Evolutionary conservation across 768 basidiomycete species (phyloP).

Genomic region (Agaricus sinodeliciosus): DNA sequence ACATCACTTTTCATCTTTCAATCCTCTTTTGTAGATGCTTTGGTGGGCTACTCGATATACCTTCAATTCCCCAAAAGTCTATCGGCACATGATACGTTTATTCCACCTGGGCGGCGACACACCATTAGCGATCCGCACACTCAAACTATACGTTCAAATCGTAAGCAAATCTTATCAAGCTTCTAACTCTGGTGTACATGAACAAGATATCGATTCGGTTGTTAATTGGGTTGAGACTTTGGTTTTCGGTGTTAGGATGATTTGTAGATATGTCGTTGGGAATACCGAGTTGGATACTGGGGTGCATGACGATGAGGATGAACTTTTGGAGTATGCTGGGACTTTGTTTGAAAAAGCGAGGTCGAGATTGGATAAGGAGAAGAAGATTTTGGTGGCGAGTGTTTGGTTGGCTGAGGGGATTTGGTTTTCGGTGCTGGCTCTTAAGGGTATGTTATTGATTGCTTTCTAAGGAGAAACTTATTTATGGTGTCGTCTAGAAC

Average conservation of each 20-base stretch:
- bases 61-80: constrained; percentile 83
- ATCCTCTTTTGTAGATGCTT: constrained; percentile 45
- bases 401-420: constrained; percentile 69
- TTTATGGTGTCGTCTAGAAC: constrained; percentile 35
- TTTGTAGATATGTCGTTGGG: constrained; percentile 42
- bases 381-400: constrained; percentile 50
- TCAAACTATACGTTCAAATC: constrained; percentile 78
- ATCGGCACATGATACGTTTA: constrained; percentile 79
- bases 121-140: constrained; percentile 62
- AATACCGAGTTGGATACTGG: constrained; percentile 14
- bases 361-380: constrained; percentile 39
- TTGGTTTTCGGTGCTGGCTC: constrained; percentile 60
- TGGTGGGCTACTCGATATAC: constrained; percentile 95
- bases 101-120: constrained; percentile 55
- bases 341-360: constrained; percentile 54
- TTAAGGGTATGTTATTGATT: constrained; percentile 44
- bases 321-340: constrained; percentile 45
- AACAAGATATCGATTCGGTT: constrained; percentile 34
- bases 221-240: constrained; percentile 80
- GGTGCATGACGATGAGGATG: constrained; percentile 37
- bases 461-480: neutral
- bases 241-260: constrained; percentile 70
- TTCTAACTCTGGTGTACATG: constrained; percentile 12
- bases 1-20: neutral
- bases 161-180: constrained; percentile 80